A percentile compares a stretch with the other conserved stretches of the same genome.
Conservation (phyloP, 2,329 filamentous ascomycete genomes). For the Teratosphaeria epicoccoides region DNA sequence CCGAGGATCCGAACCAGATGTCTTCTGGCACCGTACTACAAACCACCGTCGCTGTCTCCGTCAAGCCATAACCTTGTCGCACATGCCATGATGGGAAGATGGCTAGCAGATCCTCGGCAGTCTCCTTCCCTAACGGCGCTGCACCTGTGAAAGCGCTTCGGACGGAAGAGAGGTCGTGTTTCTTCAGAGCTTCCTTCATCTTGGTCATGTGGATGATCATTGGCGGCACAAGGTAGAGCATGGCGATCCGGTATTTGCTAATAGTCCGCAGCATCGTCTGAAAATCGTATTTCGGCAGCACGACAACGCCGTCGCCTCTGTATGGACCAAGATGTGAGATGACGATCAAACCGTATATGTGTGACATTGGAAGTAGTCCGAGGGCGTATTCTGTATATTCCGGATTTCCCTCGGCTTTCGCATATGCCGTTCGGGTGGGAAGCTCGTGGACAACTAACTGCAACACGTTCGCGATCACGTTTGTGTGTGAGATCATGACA, state of each 20-base stretch:
- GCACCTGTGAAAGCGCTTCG: slow-evolving; percentile 60
- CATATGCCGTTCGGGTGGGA: slow-evolving; percentile 26
- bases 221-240: slow-evolving; percentile 63
- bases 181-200: slow-evolving; percentile 47
- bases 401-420: slow-evolving; percentile 10
- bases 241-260: slow-evolving; percentile 56
- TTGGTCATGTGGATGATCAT: slow-evolving; percentile 70
- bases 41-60: slow-evolving; percentile 65
- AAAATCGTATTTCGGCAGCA: slow-evolving; percentile 68
- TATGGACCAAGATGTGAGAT: slow-evolving; percentile 56
- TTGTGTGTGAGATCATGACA: slow-evolving; percentile 70
- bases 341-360: slow-evolving; percentile 70
- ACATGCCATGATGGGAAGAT: slow-evolving; percentile 55
- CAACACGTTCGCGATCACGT: slow-evolving; percentile 66
- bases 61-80: slow-evolving; percentile 58
- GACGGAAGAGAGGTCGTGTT: slow-evolving; percentile 64
- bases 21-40: slow-evolving; percentile 51
- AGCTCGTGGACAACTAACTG: slow-evolving; percentile 48
- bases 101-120: slow-evolving; percentile 51
- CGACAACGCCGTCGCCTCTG: slow-evolving; percentile 61
- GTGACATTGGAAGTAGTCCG: slow-evolving; percentile 67
- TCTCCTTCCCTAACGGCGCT: slow-evolving; percentile 54
- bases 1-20: slow-evolving; percentile 60
- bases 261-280: slow-evolving; percentile 53
- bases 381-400: slow-evolving; percentile 45